A percentile compares a stretch with the other conserved stretches of the same genome.
phyloP scores from a whole-genome alignment of 352 stramenopile genomes.

The Phytophthora brassicae region DNA sequence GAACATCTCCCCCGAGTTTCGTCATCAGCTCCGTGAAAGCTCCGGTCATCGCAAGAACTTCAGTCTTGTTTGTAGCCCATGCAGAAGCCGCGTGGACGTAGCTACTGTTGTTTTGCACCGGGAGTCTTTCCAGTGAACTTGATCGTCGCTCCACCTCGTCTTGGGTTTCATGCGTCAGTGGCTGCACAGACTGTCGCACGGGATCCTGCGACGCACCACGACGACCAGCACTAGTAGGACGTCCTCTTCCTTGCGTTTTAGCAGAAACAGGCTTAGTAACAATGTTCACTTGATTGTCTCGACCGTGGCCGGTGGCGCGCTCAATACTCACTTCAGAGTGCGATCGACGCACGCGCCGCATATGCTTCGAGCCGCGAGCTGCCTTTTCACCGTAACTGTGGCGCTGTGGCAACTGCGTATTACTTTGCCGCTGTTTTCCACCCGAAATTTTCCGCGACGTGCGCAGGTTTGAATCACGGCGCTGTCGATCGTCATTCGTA shows the following conservation, averaged over 20 bases:
- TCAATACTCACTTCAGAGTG: slow-evolving; percentile 55
- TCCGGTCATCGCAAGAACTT: slow-evolving; percentile 70
- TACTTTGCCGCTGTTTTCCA: slow-evolving; percentile 37
- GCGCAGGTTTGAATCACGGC: slow-evolving; percentile 38
- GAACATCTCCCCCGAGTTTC: slow-evolving; percentile 74
- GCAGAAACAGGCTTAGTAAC: slow-evolving; percentile 7
- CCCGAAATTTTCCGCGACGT: slow-evolving; percentile 38
- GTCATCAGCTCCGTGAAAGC: slow-evolving; percentile 81
- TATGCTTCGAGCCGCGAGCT: slow-evolving; percentile 38
- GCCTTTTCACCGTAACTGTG: slow-evolving; percentile 37
- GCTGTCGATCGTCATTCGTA: slow-evolving; percentile 37
- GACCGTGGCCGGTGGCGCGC: slow-evolving; percentile 17
- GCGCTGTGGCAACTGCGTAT: slow-evolving; percentile 31
- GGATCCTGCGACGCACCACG: slow-evolving; percentile 26
- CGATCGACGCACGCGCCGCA: slow-evolving; percentile 41
- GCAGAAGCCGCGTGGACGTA: slow-evolving; percentile 72
- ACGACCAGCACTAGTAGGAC: slow-evolving; percentile 15
- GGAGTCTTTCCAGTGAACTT: slow-evolving; percentile 51
- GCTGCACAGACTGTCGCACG: slow-evolving; percentile 21
- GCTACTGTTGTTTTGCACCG: slow-evolving; percentile 54
- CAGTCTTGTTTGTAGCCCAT: slow-evolving; percentile 73
- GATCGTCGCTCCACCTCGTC: slow-evolving; percentile 50
- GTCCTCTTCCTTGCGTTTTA: slow-evolving; percentile 25
- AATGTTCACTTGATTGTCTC: slow-evolving; percentile 15
- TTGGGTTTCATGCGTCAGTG: slow-evolving; percentile 28